Percentiles rank a stretch among this genome's conserved stretches.
phyloP scores from a whole-genome alignment of 176 grass and related monocot species.

The Tuctoria greenei region DNA sequence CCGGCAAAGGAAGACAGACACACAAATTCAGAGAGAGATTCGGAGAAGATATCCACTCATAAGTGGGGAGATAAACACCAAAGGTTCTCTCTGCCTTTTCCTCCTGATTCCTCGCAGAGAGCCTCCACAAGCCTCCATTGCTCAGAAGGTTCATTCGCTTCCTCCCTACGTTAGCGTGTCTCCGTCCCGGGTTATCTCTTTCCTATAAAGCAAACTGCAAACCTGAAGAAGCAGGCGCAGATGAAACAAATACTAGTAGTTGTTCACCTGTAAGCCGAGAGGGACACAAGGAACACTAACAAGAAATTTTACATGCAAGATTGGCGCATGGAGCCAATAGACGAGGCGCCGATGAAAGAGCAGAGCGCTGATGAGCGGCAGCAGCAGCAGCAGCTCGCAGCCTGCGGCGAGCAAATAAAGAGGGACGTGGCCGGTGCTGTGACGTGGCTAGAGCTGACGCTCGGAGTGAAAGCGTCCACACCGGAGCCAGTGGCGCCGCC shows the following conservation, averaged over 20 bases:
- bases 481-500: background rate
- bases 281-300: background rate
- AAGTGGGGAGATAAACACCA: slow-evolving; percentile 21
- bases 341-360: slow-evolving; percentile 36
- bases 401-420: slow-evolving; percentile 26
- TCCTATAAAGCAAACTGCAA: slow-evolving; percentile 57
- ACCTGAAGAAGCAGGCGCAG: slow-evolving; percentile 20
- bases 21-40: slow-evolving; percentile 10
- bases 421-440: background rate
- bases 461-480: slow-evolving; percentile 30
- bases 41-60: slow-evolving; percentile 33
- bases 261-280: background rate
- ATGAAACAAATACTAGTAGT: background rate
- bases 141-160: slow-evolving; percentile 42
- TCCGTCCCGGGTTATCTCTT: background rate
- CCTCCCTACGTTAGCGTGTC: slow-evolving; percentile 21
- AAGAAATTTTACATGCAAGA: slow-evolving; percentile 1
- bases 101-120: slow-evolving; percentile 51
- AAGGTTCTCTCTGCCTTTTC: slow-evolving; percentile 19
- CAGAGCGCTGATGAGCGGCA: background rate
- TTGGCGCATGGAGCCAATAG: slow-evolving; percentile 21
- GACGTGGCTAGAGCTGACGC: slow-evolving; percentile 64
- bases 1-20: slow-evolving; percentile 31
- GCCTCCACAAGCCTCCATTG: slow-evolving; percentile 40
- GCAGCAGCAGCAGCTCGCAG: background rate